Percentiles rank a stretch among this genome's conserved stretches.
Evolutionary conservation across 495 filamentous ascomycete genomes (phyloP).

Genomic region (Aspergillus funiculosus): DNA sequence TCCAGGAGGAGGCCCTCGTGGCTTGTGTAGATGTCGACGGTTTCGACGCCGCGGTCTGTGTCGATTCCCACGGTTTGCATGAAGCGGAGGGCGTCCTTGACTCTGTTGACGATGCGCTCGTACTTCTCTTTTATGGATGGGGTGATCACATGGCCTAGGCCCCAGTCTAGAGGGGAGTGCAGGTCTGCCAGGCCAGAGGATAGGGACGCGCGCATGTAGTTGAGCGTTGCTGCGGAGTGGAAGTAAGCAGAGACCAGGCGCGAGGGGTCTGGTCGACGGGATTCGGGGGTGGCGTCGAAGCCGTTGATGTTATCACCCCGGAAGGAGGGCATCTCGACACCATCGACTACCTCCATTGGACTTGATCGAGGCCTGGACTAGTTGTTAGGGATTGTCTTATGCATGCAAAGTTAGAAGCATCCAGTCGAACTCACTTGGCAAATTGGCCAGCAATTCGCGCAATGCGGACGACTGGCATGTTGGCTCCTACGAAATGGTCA

Average conservation of each 20-base stretch:
- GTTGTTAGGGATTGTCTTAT: constrained; percentile 6
- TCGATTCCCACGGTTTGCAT: constrained; percentile 95
- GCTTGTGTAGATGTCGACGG: constrained; percentile 92
- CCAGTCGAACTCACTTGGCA: constrained; percentile 56
- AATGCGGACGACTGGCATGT: constrained; percentile 92
- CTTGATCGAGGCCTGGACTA: constrained; percentile 65
- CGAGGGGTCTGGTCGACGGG: constrained; percentile 71
- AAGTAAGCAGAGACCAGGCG: constrained; percentile 90
- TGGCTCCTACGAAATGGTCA: constrained; percentile 43
- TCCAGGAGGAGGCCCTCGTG: constrained; percentile 93
- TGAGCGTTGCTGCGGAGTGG: constrained; percentile 87
- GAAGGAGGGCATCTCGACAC: constrained; percentile 79
- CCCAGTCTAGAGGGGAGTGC: constrained; percentile 91
- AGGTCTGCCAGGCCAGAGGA: constrained; percentile 88
- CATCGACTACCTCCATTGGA: constrained; percentile 75
- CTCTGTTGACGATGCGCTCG: constrained; percentile 70
- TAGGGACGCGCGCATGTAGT: constrained; percentile 80
- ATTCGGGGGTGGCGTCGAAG: constrained; percentile 53
- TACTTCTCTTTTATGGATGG: constrained; percentile 78
- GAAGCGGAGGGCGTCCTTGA: constrained; percentile 87
- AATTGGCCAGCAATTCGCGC: constrained; percentile 96
- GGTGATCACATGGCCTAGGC: constrained; percentile 85
- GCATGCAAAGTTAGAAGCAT: not conserved
- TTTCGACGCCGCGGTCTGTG: constrained; percentile 72
- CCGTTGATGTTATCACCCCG: constrained; percentile 95